A percentile compares a stretch with the other conserved stretches of the same genome.
Conservation (phyloP, 192 early-diverging fungal genomes). For the Diversispora epigaea region DNA sequence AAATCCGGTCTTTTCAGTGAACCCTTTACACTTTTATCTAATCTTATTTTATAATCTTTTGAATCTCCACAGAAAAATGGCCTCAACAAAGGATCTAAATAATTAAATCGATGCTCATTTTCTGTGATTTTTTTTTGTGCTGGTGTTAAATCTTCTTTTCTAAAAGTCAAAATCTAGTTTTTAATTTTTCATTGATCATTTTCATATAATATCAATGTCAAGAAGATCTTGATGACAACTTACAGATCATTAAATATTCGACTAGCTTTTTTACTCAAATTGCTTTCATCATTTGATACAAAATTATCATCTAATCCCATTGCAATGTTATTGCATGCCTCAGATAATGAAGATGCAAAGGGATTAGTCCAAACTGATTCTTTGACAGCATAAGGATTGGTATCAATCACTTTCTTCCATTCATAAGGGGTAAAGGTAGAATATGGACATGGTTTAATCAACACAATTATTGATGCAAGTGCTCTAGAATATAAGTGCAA, state of each 20-base stretch:
- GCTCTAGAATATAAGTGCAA: conserved; percentile 15
- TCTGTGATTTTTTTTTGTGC: conserved; percentile 10
- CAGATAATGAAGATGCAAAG: neutral
- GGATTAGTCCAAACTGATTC: conserved; percentile 14
- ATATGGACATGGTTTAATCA: conserved; percentile 10
- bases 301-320: conserved; percentile 6
- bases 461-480: conserved; percentile 28
- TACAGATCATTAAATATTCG: conserved; percentile 31
- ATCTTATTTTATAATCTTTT: conserved; percentile 24
- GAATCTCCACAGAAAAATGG: conserved; percentile 30
- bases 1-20: conserved; percentile 31
- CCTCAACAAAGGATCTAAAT: conserved; percentile 22
- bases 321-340: conserved; percentile 14
- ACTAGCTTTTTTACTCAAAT: conserved; percentile 21
- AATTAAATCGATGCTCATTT: conserved; percentile 20
- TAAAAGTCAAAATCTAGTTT: conserved; percentile 3
- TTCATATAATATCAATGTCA: conserved; percentile 2
- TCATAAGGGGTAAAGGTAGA: conserved; percentile 27
- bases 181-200: neutral
- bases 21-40: conserved; percentile 22
- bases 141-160: conserved; percentile 3
- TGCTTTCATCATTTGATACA: neutral
- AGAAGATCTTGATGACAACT: neutral
- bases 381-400: conserved; percentile 14
- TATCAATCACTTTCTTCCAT: conserved; percentile 20